Evolutionary conservation across 768 basidiomycete species (phyloP).

Genomic region (Pluteus cervinus): DNA sequence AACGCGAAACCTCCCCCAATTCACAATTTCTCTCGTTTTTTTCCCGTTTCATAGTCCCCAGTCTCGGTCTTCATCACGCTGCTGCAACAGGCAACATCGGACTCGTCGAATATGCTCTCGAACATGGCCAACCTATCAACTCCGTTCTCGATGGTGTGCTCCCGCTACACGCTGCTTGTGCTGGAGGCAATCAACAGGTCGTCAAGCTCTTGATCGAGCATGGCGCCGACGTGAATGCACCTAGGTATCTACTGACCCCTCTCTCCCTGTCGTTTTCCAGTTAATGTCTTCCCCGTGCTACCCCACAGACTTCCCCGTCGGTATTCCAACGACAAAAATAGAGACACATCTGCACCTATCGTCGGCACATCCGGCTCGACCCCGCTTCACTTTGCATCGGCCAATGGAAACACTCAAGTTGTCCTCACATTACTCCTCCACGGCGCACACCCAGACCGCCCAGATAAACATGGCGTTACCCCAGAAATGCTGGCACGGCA

Average conservation of each 20-base stretch:
- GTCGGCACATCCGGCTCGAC: constrained; percentile 86
- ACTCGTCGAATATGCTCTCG: constrained; percentile 87
- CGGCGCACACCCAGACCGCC: constrained; percentile 74
- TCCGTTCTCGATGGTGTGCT: constrained; percentile 93
- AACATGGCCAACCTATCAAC: constrained; percentile 94
- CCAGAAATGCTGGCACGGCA: constrained; percentile 79
- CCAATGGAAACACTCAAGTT: constrained; percentile 82
- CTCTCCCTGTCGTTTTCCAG: constrained; percentile 6
- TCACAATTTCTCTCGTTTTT: constrained; percentile 10
- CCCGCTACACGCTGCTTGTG: constrained; percentile 93
- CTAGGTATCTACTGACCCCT: constrained; percentile 49
- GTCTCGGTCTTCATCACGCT: constrained; percentile 71
- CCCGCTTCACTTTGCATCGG: constrained; percentile 94
- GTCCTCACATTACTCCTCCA: constrained; percentile 75
- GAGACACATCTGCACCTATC: constrained; percentile 62
- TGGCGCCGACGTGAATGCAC: constrained; percentile 98
- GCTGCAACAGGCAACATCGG: constrained; percentile 86
- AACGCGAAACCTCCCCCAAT: background rate
- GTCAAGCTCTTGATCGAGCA: constrained; percentile 85
- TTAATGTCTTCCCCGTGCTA: constrained; percentile 9
- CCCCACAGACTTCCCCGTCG: constrained; percentile 58
- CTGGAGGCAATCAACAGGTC: constrained; percentile 84
- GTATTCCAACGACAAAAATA: constrained; percentile 64
- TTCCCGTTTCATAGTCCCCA: constrained; percentile 45
- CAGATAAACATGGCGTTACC: constrained; percentile 90